Evolutionary conservation across 176 grass and related monocot genomes (phyloP).

Genomic region (Eragrostis nindensis): DNA sequence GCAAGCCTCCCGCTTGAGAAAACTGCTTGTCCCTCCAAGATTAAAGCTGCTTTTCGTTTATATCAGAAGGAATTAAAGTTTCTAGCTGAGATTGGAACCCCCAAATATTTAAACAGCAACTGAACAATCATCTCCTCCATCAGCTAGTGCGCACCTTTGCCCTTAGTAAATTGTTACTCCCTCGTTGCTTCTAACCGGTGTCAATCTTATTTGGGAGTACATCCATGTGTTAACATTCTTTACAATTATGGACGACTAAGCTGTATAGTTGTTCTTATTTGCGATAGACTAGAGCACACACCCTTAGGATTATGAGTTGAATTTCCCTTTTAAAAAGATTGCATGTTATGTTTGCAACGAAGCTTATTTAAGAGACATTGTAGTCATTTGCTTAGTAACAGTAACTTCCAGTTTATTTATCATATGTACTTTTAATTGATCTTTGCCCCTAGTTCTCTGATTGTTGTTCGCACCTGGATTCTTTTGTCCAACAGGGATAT

Average conservation of each 20-base stretch:
- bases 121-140: background rate
- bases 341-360: background rate
- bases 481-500: constrained; percentile 62
- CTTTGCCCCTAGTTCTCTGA: constrained; percentile 22
- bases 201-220: too few relatives aligned
- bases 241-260: background rate
- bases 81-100: background rate
- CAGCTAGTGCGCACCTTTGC: background rate
- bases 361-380: background rate
- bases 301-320: background rate
- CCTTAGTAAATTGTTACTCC: constrained; percentile 19
- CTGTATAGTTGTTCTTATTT: constrained; percentile 1
- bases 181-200: too few relatives aligned
- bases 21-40: too few relatives aligned
- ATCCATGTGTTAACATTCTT: constrained; percentile 6
- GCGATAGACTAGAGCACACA: background rate
- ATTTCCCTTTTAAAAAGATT: background rate
- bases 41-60: too few relatives aligned
- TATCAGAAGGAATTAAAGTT: too few relatives aligned
- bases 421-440: background rate
- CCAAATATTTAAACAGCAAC: background rate
- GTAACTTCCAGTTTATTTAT: background rate
- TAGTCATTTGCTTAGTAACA: background rate
- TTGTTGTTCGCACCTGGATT: constrained; percentile 6
- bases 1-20: too few relatives aligned